A percentile compares a stretch with the other conserved stretches of the same genome.
Conservation (phyloP, 768 basidiomycete species). For the Suillus lakei region DNA sequence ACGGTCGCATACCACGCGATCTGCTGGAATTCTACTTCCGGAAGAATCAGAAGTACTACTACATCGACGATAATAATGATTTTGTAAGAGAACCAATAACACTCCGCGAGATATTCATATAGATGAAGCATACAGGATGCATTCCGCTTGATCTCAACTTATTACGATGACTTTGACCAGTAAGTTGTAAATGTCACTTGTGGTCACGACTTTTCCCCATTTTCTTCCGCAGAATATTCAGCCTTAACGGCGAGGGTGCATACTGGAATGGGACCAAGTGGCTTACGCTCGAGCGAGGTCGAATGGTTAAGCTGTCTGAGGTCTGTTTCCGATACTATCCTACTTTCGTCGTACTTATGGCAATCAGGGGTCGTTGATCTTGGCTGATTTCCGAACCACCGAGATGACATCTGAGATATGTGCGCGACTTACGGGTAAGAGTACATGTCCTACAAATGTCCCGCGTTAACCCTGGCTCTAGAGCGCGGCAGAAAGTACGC, state of each 20-base stretch:
- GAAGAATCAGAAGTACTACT: conserved; percentile 6
- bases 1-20: conserved; percentile 24
- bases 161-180: conserved; percentile 6
- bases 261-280: conserved; percentile 4
- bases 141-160: background rate
- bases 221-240: conserved; percentile 1
- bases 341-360: background rate
- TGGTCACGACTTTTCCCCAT: background rate
- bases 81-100: conserved; percentile 1
- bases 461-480: conserved; percentile 1
- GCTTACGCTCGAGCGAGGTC: background rate
- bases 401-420: conserved; percentile 9
- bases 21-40: conserved; percentile 14
- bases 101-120: background rate
- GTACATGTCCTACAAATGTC: background rate
- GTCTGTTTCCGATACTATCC: background rate
- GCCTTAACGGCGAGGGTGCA: background rate
- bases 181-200: background rate
- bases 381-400: conserved; percentile 1
- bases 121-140: background rate
- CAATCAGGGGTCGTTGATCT: conserved; percentile 7
- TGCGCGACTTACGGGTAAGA: background rate
- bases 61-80: conserved; percentile 1
- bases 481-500: conserved; percentile 10
- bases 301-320: background rate